A percentile compares a stretch with the other conserved stretches of the same genome.
Evolutionary conservation across 1,139 yeast species (phyloP).

Genomic region (Kodamaea alishanica): DNA sequence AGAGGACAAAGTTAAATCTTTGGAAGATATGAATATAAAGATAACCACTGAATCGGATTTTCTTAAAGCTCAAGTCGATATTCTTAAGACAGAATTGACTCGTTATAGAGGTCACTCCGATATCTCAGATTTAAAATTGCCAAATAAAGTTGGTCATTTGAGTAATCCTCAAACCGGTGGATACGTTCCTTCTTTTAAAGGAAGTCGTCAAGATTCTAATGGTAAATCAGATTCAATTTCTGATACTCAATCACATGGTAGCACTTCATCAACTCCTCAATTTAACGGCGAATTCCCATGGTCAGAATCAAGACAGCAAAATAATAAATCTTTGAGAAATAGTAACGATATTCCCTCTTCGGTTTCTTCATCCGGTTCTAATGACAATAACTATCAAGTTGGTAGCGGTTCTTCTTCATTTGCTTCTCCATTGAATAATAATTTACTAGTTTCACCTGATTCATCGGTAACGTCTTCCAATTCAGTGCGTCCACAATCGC

Average conservation of each 20-base stretch:
- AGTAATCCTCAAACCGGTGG: slow-evolving; percentile 23
- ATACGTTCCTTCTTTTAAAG: slow-evolving; percentile 17
- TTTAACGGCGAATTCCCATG: slow-evolving; percentile 34
- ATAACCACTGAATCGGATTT: slow-evolving; percentile 69
- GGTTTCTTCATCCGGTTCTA: slow-evolving; percentile 2
- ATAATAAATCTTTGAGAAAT: not conserved
- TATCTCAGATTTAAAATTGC: slow-evolving; percentile 33
- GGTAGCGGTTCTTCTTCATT: slow-evolving; percentile 31
- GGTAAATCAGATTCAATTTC: too few species aligned
- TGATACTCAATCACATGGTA: too few species aligned
- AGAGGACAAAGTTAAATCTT: slow-evolving; percentile 67
- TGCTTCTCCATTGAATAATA: slow-evolving; percentile 41
- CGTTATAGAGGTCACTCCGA: slow-evolving; percentile 53
- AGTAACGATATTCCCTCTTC: slow-evolving; percentile 1
- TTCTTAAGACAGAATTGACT: slow-evolving; percentile 68
- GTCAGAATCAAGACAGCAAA: slow-evolving; percentile 14
- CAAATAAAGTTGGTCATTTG: slow-evolving; percentile 33
- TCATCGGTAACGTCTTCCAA: slow-evolving; percentile 21
- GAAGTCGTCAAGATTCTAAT: slow-evolving; percentile 4
- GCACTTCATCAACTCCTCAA: slow-evolving; percentile 5
- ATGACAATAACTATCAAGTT: slow-evolving; percentile 19
- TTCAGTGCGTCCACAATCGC: slow-evolving; percentile 2
- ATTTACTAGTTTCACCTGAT: slow-evolving; percentile 35
- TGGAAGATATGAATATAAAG: slow-evolving; percentile 67
- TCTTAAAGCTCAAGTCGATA: slow-evolving; percentile 69